Conservation (phyloP, 2,329 filamentous ascomycete genomes). For the Dendrostoma leiphaemia region DNA sequence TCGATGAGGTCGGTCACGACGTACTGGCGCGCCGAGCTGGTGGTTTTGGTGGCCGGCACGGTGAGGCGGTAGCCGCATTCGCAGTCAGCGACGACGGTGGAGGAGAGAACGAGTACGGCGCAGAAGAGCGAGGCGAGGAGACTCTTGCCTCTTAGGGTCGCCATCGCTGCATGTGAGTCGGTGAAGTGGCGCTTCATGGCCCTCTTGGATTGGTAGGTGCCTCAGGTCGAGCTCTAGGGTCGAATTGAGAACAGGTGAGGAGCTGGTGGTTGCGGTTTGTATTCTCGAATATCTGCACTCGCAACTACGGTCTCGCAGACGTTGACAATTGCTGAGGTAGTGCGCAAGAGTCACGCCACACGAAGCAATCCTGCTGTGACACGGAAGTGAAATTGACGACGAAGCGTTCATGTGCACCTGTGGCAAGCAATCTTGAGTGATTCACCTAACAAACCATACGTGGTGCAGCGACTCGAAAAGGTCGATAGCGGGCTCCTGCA, state of each 20-base stretch:
- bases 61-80: conserved; percentile 69
- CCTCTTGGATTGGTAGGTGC: not conserved
- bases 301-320: not conserved
- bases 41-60: conserved; percentile 47
- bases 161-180: not conserved
- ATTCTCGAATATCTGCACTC: not conserved
- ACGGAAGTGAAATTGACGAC: no score
- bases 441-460: not conserved
- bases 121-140: not conserved
- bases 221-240: no score
- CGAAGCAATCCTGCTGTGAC: no score
- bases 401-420: not conserved
- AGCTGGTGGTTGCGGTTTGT: not conserved
- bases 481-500: not conserved
- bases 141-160: not conserved
- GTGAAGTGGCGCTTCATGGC: not conserved
- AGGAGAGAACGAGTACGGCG: conserved; percentile 20
- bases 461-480: not conserved
- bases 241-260: no score
- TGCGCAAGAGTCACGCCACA: not conserved
- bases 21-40: conserved; percentile 31
- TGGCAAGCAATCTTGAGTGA: not conserved
- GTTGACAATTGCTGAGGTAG: not conserved
- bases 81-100: conserved; percentile 47
- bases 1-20: conserved; percentile 70